Percentiles rank a stretch among this genome's conserved stretches.
Conservation (phyloP, 805 yeast genomes). For the Teunomyces barrocoloradensis region DNA sequence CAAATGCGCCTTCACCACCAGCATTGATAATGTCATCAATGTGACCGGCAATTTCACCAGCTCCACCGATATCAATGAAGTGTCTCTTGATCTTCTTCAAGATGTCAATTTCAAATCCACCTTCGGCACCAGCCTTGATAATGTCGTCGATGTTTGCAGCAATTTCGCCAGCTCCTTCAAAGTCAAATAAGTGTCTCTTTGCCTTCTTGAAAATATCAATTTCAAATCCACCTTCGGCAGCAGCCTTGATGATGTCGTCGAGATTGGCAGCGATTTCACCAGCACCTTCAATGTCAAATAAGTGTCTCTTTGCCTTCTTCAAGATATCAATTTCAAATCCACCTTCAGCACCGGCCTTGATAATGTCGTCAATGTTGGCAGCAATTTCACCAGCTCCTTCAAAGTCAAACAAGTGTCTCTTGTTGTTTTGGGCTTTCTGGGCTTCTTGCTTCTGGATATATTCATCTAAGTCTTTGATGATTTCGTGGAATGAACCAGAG, state of each 20-base stretch:
- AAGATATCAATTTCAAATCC: conserved; percentile 1
- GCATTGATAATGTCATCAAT: conserved; percentile 6
- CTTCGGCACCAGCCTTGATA: conserved; percentile 7
- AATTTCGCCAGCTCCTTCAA: conserved; percentile 10
- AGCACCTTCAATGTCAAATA: conserved; percentile 10
- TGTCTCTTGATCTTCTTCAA: conserved; percentile 8
- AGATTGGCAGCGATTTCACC: conserved; percentile 9
- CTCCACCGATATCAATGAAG: conserved; percentile 8
- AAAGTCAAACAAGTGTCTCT: conserved; percentile 7
- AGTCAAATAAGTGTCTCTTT: conserved; percentile 7
- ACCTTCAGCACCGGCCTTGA: conserved; percentile 7
- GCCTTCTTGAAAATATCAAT: conserved; percentile 3
- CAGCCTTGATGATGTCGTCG: conserved; percentile 5
- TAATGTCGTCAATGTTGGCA: conserved; percentile 6
- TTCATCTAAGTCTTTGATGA: conserved; percentile 7
- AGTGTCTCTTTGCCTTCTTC: conserved; percentile 12
- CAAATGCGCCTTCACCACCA: conserved; percentile 6
- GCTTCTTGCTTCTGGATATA: not conserved
- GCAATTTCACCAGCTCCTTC: conserved; percentile 10
- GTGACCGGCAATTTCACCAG: conserved; percentile 8
- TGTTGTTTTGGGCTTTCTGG: not conserved
- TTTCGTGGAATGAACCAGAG: not conserved
- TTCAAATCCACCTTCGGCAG: conserved; percentile 6
- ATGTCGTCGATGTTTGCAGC: conserved; percentile 7
- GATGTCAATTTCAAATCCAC: conserved; percentile 1